Conservation (phyloP, 2,329 filamentous ascomycete species). For the Colletotrichum destructivum region DNA sequence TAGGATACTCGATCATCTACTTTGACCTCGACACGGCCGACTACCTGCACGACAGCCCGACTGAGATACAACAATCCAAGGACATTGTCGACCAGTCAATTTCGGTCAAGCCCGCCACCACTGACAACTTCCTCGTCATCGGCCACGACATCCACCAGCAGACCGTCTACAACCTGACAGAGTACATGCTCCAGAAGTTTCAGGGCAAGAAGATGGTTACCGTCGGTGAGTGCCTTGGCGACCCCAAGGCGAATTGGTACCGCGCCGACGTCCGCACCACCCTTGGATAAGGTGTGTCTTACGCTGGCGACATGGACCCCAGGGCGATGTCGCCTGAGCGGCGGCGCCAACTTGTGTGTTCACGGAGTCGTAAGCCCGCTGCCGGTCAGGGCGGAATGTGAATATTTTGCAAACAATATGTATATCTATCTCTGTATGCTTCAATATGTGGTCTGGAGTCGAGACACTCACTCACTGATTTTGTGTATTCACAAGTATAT, state of each 20-base stretch:
- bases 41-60: conserved; percentile 51
- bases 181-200: conserved; percentile 55
- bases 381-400: no score
- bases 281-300: conserved; percentile 8
- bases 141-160: conserved; percentile 61
- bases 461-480: neutral
- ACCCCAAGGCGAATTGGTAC: conserved; percentile 64
- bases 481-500: neutral
- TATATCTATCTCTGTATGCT: neutral
- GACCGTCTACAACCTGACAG: conserved; percentile 56
- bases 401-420: neutral
- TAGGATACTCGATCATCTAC: conserved; percentile 56
- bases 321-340: neutral
- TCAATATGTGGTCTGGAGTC: neutral
- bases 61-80: conserved; percentile 53
- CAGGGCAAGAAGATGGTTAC: conserved; percentile 60
- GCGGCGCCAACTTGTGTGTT: no score
- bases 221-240: conserved; percentile 65
- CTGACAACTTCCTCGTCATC: conserved; percentile 44
- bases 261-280: conserved; percentile 46
- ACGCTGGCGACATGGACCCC: neutral
- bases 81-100: conserved; percentile 54
- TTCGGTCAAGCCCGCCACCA: conserved; percentile 47
- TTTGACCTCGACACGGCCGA: conserved; percentile 56
- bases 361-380: no score